Base-by-base conservation (phyloP, 148 eudicot species). In the Camellia lanceoleosa region DNA sequence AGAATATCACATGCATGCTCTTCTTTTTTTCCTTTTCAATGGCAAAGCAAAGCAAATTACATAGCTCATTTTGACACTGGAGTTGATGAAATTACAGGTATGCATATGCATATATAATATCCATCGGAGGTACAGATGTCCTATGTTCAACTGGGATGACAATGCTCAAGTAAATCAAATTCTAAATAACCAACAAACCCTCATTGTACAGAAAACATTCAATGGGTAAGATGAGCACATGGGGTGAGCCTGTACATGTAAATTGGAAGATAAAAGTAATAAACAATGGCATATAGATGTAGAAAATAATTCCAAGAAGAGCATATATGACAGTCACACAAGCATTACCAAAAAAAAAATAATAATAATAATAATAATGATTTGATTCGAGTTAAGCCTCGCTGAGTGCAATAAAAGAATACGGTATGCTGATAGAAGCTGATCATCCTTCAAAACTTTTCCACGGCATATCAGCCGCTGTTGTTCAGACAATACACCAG, bases 391-490 rank as follows among this genome's bases (percentile, higher is more conserved):
- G 59, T 2, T 12, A 64, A 20, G 56, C 56, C 52, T 23, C 46
- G 8, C 38, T 23, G 61, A 63, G 7, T 62, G 5, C 18, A 20
- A n/a, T 9, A 23, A 85, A 81, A 86, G 90, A 90, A 93, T 96
- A 96, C 99, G 98, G 75, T 96, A 96, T 70, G 99, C 98, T 77
- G 99, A 96, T 61, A 96, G 92, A 55, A 93, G 95, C 77, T 93
- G 97, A 74, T 96, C 99, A 85, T 96, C 98, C 89, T 88, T 96
- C 77, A 96, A 89, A 78, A 96, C 99, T 87, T 88, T 93, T 76
- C 99, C 99, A 65, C 99, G 97, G 81, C 99, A 96, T 79, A 96
- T 93, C 80, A 96, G 95, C 47, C 99, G 94, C 78, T 96, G 99
- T 75, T 93, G 98, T 74, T 96, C 99, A 65, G 94, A 89, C 47